phyloP scores from a whole-genome alignment of 345 rosid species.

The Eucalyptus brandiana region DNA sequence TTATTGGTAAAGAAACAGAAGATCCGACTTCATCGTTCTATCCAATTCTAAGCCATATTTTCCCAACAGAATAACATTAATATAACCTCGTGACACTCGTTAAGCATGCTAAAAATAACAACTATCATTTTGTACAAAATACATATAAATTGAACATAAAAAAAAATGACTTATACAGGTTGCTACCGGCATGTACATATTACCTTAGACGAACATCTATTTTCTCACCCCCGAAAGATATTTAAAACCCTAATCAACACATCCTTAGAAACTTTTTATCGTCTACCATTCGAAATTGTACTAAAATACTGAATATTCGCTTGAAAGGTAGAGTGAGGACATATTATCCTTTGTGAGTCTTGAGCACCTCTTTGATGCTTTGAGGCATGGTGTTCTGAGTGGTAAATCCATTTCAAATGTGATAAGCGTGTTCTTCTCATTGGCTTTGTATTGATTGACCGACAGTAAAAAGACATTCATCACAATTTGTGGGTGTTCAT shows the following conservation, averaged over 20 bases:
- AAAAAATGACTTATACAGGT: too few species aligned
- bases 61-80: accelerated
- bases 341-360: not conserved
- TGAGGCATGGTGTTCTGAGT: not conserved
- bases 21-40: too few species aligned
- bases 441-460: not conserved
- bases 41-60: too few species aligned
- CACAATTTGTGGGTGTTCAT: not conserved
- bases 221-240: too few species aligned
- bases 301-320: accelerated
- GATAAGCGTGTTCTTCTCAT: not conserved
- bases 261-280: accelerated
- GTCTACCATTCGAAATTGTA: not conserved
- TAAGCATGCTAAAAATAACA: not conserved
- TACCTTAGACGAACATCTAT: too few species aligned
- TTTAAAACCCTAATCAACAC: too few species aligned
- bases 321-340: not conserved
- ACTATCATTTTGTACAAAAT: not conserved
- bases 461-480: not conserved
- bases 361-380: not conserved
- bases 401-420: not conserved
- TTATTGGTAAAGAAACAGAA: too few species aligned
- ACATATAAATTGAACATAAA: not conserved
- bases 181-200: too few species aligned
- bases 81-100: not conserved